phyloP scores from a whole-genome alignment of 306 rosid species.

The Abrus pulchellus region DNA sequence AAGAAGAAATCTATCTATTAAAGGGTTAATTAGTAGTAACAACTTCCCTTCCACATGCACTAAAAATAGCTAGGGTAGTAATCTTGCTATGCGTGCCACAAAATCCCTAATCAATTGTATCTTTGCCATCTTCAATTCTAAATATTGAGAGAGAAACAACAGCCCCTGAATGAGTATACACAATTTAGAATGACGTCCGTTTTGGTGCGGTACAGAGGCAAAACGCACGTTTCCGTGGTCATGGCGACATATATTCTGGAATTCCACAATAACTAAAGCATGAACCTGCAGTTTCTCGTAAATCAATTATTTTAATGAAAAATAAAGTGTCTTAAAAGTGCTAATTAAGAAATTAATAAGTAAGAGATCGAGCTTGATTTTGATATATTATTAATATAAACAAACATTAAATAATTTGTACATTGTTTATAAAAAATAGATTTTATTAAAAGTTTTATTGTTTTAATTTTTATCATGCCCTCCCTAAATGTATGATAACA shows the following conservation, averaged over 20 bases:
- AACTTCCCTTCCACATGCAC: background rate
- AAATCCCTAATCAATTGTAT: background rate
- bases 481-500: no score
- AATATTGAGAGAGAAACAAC: constrained; percentile 16
- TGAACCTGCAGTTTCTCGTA: no score
- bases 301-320: no score
- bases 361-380: no score
- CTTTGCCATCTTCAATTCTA: background rate
- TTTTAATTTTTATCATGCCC: no score
- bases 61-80: background rate
- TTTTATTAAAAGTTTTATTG: no score
- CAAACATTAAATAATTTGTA: no score
- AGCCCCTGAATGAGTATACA: constrained; percentile 3
- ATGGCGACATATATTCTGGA: constrained; percentile 52
- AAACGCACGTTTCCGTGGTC: constrained; percentile 32
- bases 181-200: background rate
- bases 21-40: background rate
- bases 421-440: no score
- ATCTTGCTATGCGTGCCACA: background rate
- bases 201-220: constrained; percentile 52
- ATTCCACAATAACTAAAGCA: constrained; percentile 36
- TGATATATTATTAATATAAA: no score
- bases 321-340: no score
- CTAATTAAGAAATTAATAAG: no score
- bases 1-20: background rate